A percentile compares a stretch with the other conserved stretches of the same genome.
phyloP scores from a whole-genome alignment of 108 stramenopile species.

The Skeletonema marinoi region DNA sequence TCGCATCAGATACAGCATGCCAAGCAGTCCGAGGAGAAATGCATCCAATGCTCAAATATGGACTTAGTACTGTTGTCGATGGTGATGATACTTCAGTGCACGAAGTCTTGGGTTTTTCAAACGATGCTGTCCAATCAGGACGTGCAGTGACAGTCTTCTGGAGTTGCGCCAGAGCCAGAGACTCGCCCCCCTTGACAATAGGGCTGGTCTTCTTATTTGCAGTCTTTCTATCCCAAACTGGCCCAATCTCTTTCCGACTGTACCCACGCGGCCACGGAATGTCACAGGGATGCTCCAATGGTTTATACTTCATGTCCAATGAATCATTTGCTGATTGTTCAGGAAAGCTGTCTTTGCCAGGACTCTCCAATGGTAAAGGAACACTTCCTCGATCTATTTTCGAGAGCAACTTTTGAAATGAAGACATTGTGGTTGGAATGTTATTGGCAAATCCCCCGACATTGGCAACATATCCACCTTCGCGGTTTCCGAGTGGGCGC shows the following conservation, averaged over 20 bases:
- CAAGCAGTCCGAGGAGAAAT: slow-evolving; percentile 68
- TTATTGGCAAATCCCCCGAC: slow-evolving; percentile 25
- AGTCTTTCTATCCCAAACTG: slow-evolving; percentile 62
- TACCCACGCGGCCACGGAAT: slow-evolving; percentile 65
- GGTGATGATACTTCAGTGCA: slow-evolving; percentile 73
- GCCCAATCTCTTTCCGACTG: slow-evolving; percentile 49
- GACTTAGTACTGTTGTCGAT: slow-evolving; percentile 80
- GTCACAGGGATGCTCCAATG: slow-evolving; percentile 51
- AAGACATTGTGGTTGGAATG: slow-evolving; percentile 57
- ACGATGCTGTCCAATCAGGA: slow-evolving; percentile 67
- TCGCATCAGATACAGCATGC: slow-evolving; percentile 62
- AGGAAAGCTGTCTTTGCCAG: slow-evolving; percentile 22
- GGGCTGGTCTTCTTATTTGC: slow-evolving; percentile 25
- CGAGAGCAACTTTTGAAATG: slow-evolving; percentile 59
- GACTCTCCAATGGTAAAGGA: slow-evolving; percentile 35
- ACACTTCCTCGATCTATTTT: slow-evolving; percentile 43
- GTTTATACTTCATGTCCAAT: slow-evolving; percentile 31
- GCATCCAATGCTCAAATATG: slow-evolving; percentile 75
- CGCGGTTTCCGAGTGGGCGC: slow-evolving; percentile 33
- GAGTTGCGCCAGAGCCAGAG: slow-evolving; percentile 53
- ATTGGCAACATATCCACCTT: slow-evolving; percentile 36
- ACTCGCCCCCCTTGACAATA: slow-evolving; percentile 62
- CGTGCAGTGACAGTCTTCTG: slow-evolving; percentile 42
- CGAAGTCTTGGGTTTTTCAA: slow-evolving; percentile 96
- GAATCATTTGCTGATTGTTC: slow-evolving; percentile 4